Conservation (phyloP, 2,329 filamentous ascomycete species). For the Cordyceps fumosorosea region DNA sequence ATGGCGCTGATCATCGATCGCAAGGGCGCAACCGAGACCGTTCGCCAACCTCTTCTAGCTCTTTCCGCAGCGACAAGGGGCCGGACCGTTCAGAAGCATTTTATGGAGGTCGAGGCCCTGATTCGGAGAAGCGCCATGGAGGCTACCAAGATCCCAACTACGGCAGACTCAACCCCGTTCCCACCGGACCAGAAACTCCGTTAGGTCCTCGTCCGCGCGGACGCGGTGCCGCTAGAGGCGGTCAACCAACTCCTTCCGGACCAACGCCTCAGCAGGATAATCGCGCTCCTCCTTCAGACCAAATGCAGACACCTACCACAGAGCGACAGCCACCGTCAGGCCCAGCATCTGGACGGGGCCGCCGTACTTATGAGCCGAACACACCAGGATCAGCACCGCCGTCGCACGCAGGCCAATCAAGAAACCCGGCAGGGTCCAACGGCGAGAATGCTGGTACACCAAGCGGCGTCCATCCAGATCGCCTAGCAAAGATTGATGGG, state of each 20-base stretch:
- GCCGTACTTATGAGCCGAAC: conserved; percentile 37
- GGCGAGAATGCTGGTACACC: conserved; percentile 20
- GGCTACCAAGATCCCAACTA: conserved; percentile 54
- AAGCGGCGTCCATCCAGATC: conserved; percentile 42
- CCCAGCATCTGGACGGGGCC: conserved; percentile 42
- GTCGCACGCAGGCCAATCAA: conserved; percentile 34
- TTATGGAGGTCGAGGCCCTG: conserved; percentile 34
- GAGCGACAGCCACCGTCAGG: conserved; percentile 49
- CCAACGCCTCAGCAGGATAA: conserved; percentile 35
- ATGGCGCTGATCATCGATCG: conserved; percentile 27
- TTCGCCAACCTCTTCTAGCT: conserved; percentile 22
- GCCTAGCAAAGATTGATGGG: conserved; percentile 38
- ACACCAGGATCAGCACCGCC: conserved; percentile 23
- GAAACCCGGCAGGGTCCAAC: conserved; percentile 27
- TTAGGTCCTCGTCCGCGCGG: conserved; percentile 51
- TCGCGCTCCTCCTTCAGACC: conserved; percentile 34
- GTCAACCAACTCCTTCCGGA: conserved; percentile 27
- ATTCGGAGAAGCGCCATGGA: conserved; percentile 43
- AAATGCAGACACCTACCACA: conserved; percentile 37
- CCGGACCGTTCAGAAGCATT: conserved; percentile 31
- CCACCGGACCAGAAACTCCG: conserved; percentile 41
- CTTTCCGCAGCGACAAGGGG: conserved; percentile 27
- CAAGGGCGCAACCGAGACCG: conserved; percentile 28
- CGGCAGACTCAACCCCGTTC: conserved; percentile 51
- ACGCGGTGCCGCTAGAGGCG: conserved; percentile 34